A percentile compares a stretch with the other conserved stretches of the same genome.
Conservation (phyloP, 345 rosid species). For the Citrus reticulata region DNA sequence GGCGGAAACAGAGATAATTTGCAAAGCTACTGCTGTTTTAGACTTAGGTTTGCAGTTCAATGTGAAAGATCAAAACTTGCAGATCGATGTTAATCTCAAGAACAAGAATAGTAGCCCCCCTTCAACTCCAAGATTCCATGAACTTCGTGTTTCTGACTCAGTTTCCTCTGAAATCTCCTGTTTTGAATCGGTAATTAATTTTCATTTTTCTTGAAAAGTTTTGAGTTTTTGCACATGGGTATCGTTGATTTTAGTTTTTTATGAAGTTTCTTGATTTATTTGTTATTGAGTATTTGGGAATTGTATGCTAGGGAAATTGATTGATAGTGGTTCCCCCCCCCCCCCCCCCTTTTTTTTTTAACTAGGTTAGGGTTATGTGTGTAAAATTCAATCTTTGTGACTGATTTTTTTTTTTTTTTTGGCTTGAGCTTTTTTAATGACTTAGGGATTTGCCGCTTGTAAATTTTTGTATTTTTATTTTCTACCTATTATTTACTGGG, state of each 20-base stretch:
- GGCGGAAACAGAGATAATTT: conserved; percentile 37
- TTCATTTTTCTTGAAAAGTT: not conserved
- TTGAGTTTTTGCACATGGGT: not conserved
- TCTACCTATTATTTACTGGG: not conserved
- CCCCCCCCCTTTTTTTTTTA: not conserved
- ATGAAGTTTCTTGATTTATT: not conserved
- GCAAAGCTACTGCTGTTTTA: conserved; percentile 9
- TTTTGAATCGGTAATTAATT: conserved; percentile 42
- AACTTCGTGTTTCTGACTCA: conserved; percentile 24
- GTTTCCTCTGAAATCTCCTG: conserved; percentile 38
- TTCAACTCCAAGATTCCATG: conserved; percentile 24
- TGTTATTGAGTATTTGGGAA: not conserved
- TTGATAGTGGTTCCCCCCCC: not conserved
- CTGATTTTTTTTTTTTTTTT: not conserved
- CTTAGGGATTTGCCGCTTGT: not conserved
- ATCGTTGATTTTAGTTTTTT: not conserved
- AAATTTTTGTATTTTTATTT: not conserved
- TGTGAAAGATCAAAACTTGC: conserved; percentile 23
- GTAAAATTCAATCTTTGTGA: not conserved
- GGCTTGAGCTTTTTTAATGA: not conserved
- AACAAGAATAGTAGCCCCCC: conserved; percentile 7
- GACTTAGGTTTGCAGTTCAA: conserved; percentile 30
- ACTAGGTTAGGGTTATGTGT: not conserved
- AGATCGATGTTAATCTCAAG: conserved; percentile 21
- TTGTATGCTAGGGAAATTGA: no score